Conservation (phyloP, 192 early-diverging fungal species). For the Backusella macrospora region DNA sequence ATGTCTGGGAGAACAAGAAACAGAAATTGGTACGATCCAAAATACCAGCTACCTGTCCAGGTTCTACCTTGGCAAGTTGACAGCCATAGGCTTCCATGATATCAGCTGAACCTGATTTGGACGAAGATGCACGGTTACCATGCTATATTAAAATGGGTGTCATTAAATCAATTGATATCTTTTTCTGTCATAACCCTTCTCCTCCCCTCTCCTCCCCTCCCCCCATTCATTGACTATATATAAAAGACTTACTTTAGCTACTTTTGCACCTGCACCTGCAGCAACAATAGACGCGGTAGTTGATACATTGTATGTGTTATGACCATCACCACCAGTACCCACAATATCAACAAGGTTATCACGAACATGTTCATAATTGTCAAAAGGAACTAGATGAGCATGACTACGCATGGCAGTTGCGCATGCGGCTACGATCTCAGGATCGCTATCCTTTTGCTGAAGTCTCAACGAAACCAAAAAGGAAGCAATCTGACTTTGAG, state of each 20-base stretch:
- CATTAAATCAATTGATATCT: not conserved
- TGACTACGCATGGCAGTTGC: constrained; percentile 74
- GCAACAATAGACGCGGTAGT: constrained; percentile 91
- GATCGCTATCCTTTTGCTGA: constrained; percentile 68
- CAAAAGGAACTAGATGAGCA: constrained; percentile 61
- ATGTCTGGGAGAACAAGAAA: constrained; percentile 91
- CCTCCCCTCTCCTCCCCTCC: not conserved
- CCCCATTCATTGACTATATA: too few relatives aligned
- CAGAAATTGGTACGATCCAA: constrained; percentile 74
- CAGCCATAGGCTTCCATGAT: constrained; percentile 87
- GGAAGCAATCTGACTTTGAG: constrained; percentile 84
- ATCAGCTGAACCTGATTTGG: constrained; percentile 91
- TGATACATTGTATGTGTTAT: constrained; percentile 96
- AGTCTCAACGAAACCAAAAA: constrained; percentile 83
- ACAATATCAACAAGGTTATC: constrained; percentile 85
- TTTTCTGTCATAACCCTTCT: constrained; percentile 1
- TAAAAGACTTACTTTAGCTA: constrained; percentile 77
- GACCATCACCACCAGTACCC: constrained; percentile 98
- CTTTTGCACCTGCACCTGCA: constrained; percentile 85
- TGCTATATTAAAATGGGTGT: constrained; percentile 53
- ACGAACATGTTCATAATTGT: constrained; percentile 43
- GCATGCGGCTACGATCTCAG: constrained; percentile 78
- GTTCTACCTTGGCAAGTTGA: constrained; percentile 64
- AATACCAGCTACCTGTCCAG: constrained; percentile 67
- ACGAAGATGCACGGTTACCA: constrained; percentile 92